Base-by-base conservation (phyloP, 176 grass and related monocot species). In the Areca catechu region DNA sequence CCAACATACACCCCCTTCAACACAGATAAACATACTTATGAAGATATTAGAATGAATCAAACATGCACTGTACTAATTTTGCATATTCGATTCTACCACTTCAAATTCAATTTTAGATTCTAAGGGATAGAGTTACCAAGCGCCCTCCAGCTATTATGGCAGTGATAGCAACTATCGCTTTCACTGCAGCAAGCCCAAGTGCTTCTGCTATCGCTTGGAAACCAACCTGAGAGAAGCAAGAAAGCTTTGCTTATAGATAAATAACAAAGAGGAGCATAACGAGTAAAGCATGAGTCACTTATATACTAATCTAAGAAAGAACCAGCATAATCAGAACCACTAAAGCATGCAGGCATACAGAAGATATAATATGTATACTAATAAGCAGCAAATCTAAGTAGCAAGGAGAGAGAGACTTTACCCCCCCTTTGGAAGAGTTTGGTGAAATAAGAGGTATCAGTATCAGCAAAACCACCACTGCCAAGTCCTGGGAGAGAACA, bases 141-240 rank as follows among this genome's bases (percentile, higher is more conserved):
- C 93, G 87, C 20, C 93, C 93, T 74, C 93, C 93, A 52, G 87
- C 87, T 75, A 98, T 98, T 77, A 98, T 98, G 24, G 78, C 86
- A 75, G 87, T 76, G 69, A 98, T 98, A 65, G 93, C 93, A 76
- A 86, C 87, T 71, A 98, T 77, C 57, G 93, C 93, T 63, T 98
- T 98, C 5, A 98, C 84, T 51, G 93, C 93, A 75, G 93, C 86
- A 68, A 91, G 77, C 69, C 93, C 93, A 74, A 98, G 85, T 57
- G 93, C 93, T 85, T 98, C 84, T 9, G 81, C 81, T 78, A 98
- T 98, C 82, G 93, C 93, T 98, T 92, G 87, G 68, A 98, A 98
- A 30, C 93, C 93, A 82, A 98, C 81, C 93, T 98, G 48, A 55
- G 25, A 34, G 49, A 29, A 52, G 18, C 4, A 20, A 72, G 57